Evolutionary conservation across 345 rosid genomes (phyloP).

Genomic region (Orychophragmus violaceus): DNA sequence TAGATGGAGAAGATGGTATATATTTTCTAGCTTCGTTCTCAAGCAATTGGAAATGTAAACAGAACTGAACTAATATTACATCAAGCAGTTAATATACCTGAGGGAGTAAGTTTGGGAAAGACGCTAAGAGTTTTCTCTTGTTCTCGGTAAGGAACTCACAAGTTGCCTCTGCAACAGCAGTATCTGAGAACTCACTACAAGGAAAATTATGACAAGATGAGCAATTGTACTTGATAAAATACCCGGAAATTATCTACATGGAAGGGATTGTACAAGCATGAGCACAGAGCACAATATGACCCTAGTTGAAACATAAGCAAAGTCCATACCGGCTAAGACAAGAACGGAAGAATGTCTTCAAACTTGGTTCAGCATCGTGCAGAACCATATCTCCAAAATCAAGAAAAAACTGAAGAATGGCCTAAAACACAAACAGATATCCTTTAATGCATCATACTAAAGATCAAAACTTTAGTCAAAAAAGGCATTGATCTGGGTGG

Average conservation of each 20-base stretch:
- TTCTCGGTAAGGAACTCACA: constrained; percentile 70
- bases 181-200: constrained; percentile 91
- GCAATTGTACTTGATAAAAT: not conserved
- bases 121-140: constrained; percentile 54
- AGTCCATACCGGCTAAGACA: constrained; percentile 85
- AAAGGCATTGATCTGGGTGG: not conserved
- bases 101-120: constrained; percentile 73
- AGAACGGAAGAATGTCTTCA: constrained; percentile 62
- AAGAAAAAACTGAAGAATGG: constrained; percentile 77
- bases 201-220: constrained; percentile 36
- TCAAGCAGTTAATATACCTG: constrained; percentile 42
- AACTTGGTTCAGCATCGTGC: constrained; percentile 89
- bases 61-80: not conserved
- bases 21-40: not conserved
- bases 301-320: constrained; percentile 1
- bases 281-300: not conserved
- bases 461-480: not conserved
- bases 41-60: not conserved
- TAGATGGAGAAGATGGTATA: constrained; percentile 2
- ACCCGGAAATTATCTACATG: not conserved
- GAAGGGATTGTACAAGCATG: not conserved
- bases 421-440: constrained; percentile 33
- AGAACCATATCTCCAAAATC: constrained; percentile 83
- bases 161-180: constrained; percentile 82
- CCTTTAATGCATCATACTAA: not conserved